Evolutionary conservation across 441 rosid genomes (phyloP), one percentile per base, ranked within the genome.

Genomic region (Erodium texanum): DNA sequence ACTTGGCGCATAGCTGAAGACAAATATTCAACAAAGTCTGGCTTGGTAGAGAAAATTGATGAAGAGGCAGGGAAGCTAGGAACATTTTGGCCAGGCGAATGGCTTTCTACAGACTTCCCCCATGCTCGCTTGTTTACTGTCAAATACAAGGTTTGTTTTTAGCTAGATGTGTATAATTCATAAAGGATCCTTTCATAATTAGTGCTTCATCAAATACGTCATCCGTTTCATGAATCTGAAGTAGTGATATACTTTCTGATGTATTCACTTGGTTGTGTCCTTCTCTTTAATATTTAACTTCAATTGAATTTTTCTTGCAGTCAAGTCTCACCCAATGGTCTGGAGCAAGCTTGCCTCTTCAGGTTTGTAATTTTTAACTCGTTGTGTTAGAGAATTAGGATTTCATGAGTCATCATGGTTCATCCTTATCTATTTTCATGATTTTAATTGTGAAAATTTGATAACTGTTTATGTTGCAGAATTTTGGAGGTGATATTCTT

Each of bases 11-110:
- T 94, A 74, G 58, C 98, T 43, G 98, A 94, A 54, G 86, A 89
- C 73, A 94, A 92, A 79, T 74, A 83, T 66, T 92, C 99, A 54
- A 86, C 98, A 43, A 94, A 91, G 83, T 92, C 96, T 74, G 97
- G 98, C 71, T 83, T 92, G 78, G 97, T 92, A 29, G 99, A 92
- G 87, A 94, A 85, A 80, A 92, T 94, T 78, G 99, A 94, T 75
- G 89, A 88, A 83, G 98, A 94, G 85, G 99, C 99, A 73, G 99
- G 98, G 78, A 94, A 87, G 80, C 82, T 77, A 14, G 98, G 97
- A 74, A 92, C 98, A 32, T 92, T 94, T 84, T 94, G 99, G 98
- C 99, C 99, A 23, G 88, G 85, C 76, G 97, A 94, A 83, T 94
- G 99, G 99, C 97, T 92, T 75, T 81, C 97, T 65, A 74, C 73